Conservation (phyloP, 495 filamentous ascomycete genomes). For the Durotheca rogersii region DNA sequence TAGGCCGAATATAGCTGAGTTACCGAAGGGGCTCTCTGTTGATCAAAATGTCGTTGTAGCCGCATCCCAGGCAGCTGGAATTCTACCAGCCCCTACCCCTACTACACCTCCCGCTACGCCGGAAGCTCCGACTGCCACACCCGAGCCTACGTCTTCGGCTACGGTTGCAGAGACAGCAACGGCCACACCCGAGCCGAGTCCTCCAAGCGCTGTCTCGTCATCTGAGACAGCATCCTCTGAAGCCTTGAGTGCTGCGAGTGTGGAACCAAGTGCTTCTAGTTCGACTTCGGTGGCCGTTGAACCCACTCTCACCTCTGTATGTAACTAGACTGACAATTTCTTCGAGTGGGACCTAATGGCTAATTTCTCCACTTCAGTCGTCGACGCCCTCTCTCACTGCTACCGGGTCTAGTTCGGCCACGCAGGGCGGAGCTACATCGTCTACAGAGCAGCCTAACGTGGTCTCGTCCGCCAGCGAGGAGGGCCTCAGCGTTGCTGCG, state of each 20-base stretch:
- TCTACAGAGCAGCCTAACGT: slow-evolving; percentile 8
- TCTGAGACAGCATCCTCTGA: slow-evolving; percentile 7
- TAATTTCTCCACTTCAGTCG: slow-evolving; percentile 13
- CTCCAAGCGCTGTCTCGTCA: slow-evolving; percentile 6
- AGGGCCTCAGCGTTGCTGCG: slow-evolving; percentile 36
- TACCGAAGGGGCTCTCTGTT: not conserved
- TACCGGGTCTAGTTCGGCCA: slow-evolving; percentile 2
- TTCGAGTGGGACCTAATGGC: not conserved
- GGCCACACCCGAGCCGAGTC: slow-evolving; percentile 4
- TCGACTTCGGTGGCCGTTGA: slow-evolving; percentile 5
- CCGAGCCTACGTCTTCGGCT: not conserved
- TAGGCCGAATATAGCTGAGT: slow-evolving; percentile 3
- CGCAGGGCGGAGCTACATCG: slow-evolving; percentile 18
- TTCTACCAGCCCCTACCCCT: slow-evolving; percentile 2
- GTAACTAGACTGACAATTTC: not conserved
- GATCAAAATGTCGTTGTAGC: slow-evolving; percentile 11
- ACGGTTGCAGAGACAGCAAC: slow-evolving; percentile 5
- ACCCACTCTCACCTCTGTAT: slow-evolving; percentile 13
- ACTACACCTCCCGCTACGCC: slow-evolving; percentile 17
- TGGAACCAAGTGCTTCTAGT: slow-evolving; percentile 4
- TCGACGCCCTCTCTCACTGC: slow-evolving; percentile 6
- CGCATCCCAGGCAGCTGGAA: slow-evolving; percentile 18
- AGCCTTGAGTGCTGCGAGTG: slow-evolving; percentile 8
- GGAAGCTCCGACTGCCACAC: not conserved
- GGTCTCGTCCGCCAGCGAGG: not conserved